These are phyloP conservation scores for Aspergillus tamarii DNA, from an alignment of 2,329 filamentous ascomycete genomes.

Conservation along the genomic window DNA sequence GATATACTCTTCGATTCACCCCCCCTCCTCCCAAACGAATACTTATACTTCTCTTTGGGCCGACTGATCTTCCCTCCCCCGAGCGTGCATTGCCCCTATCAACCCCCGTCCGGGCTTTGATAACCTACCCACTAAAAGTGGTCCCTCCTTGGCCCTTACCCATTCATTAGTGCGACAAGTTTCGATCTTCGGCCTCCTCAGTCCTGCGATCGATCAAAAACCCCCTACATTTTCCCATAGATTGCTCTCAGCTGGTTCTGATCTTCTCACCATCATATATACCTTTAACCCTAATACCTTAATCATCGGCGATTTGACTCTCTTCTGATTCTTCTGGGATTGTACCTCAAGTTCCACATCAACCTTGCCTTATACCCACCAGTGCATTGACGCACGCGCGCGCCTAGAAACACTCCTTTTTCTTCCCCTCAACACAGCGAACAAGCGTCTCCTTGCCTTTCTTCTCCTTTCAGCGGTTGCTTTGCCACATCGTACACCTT, in stretches of 20 bases:
- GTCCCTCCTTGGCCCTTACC: slow-evolving; percentile 13
- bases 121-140: slow-evolving; percentile 11
- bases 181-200: slow-evolving; percentile 14
- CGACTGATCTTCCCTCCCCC: not conserved
- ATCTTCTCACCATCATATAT: slow-evolving; percentile 20
- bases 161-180: slow-evolving; percentile 15
- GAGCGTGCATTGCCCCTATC: slow-evolving; percentile 6
- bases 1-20: not conserved
- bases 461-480: not conserved
- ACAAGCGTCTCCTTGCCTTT: not conserved
- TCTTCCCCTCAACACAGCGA: not conserved
- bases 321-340: slow-evolving; percentile 3
- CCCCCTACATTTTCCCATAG: slow-evolving; percentile 9
- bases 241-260: slow-evolving; percentile 35
- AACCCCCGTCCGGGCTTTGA: slow-evolving; percentile 8
- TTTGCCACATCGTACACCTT: not conserved
- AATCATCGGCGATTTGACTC: slow-evolving; percentile 3
- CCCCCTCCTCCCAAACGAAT: not conserved
- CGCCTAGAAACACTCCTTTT: not conserved
- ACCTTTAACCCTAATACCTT: slow-evolving; percentile 6
- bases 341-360: slow-evolving; percentile 6
- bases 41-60: not conserved
- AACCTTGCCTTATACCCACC: slow-evolving; percentile 9
- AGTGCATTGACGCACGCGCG: slow-evolving; percentile 7
- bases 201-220: slow-evolving; percentile 6